Base-by-base conservation (phyloP, 2,329 filamentous ascomycete genomes). In the Escovopsis sp. region DNA sequence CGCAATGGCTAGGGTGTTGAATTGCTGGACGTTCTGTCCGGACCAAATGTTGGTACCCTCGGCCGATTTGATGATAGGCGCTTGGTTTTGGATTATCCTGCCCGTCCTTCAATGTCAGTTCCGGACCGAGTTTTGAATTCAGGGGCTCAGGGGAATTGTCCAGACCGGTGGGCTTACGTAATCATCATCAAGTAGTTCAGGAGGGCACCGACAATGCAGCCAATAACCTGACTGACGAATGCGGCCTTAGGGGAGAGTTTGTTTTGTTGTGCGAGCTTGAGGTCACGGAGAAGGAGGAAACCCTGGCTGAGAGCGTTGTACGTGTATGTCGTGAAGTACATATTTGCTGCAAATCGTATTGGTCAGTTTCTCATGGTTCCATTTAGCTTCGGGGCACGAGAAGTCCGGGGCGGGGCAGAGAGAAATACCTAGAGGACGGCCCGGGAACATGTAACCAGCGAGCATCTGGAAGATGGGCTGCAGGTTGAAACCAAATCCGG, bases 121-220 rank as follows among this genome's bases (percentile, higher is more conserved):
- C 20, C 7, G 15, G 20, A 14, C 20, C 5, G 8, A 10, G 5
- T 20, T 20, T 24, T 30, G 27, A 30, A 30, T 30, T 9, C 27
- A 30, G 27, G 27, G 27, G 27, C 7, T 30, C 8, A 30, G 27
- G 27, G 27, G 27, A 30, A 30, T 6, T 9, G 4, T 9, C 5
- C 27, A 30, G 27, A 27, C 6, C 6, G 6, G 8, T 30, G 27
- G 20, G 20, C 34, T 36, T 36, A 36, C 34, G 34, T 36, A 11
- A 56, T 57, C 60, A 66, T 66, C 53, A 70, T 63, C 20, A 63
- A 53, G 42, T 63, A 70, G 48, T 70, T 68, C 37, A 70, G 53
- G 5, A 64, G 47, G 1, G 63, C 62, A 0, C 65, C 65, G 25
- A 68, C 50, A 4, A 64, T 24, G 24, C 57, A 63, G 2, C 65